These are phyloP conservation scores for Scutellaria baicalensis DNA, from an alignment of 257 asterid genomes.

Conservation along the genomic window DNA sequence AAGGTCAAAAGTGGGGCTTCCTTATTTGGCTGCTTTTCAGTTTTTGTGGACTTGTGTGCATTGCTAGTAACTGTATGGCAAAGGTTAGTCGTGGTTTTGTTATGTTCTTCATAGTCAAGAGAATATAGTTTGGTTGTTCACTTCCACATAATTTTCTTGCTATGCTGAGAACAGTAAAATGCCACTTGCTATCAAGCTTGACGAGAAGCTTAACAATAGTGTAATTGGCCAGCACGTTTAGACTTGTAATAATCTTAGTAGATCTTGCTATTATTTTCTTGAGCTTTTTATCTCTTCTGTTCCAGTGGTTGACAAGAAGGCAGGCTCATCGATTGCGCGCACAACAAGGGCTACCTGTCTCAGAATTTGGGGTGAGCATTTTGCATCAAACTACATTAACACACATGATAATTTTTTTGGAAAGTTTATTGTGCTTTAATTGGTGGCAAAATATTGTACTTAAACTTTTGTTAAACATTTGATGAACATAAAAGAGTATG, in stretches of 20 bases:
- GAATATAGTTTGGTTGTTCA: too few relatives aligned
- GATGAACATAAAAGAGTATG: too few relatives aligned
- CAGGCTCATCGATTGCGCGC: conserved; percentile 82
- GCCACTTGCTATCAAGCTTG: too few relatives aligned
- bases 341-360: conserved; percentile 94
- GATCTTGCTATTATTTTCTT: neutral
- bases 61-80: conserved; percentile 71
- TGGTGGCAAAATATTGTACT: too few relatives aligned
- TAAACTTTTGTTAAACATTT: too few relatives aligned
- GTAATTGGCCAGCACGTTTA: too few relatives aligned
- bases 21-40: conserved; percentile 96
- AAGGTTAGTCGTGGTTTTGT: conserved; percentile 52
- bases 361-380: conserved; percentile 82
- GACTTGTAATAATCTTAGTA: neutral
- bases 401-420: too few relatives aligned
- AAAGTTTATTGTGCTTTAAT: too few relatives aligned
- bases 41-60: conserved; percentile 88
- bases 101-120: too few relatives aligned
- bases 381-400: neutral
- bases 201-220: too few relatives aligned
- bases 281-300: neutral
- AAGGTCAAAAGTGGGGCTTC: conserved; percentile 98
- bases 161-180: too few relatives aligned
- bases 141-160: too few relatives aligned
- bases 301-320: conserved; percentile 87